phyloP scores from a whole-genome alignment of 352 stramenopile genomes.

The Blastocystis sp. region DNA sequence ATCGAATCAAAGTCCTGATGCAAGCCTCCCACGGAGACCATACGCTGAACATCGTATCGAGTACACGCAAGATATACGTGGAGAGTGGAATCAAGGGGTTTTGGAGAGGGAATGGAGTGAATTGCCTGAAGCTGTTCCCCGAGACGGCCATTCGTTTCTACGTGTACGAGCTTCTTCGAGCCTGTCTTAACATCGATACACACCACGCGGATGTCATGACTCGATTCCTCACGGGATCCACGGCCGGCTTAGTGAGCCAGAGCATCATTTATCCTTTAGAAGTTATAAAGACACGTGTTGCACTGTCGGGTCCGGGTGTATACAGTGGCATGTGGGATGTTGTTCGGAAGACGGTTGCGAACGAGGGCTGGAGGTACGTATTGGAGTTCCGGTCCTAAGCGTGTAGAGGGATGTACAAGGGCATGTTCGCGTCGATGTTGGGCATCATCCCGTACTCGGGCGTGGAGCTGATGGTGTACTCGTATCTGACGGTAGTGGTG shows the following conservation, averaged over 20 bases:
- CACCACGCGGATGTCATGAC: constrained; percentile 36
- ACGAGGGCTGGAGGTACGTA: constrained; percentile 69
- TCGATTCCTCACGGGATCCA: constrained; percentile 66
- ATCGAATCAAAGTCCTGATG: constrained; percentile 76
- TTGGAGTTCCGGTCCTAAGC: not conserved
- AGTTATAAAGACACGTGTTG: constrained; percentile 76
- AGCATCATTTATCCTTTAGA: constrained; percentile 76
- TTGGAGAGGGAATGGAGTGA: constrained; percentile 76
- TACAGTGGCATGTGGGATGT: constrained; percentile 76
- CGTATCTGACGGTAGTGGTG: constrained; percentile 73
- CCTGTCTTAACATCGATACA: constrained; percentile 66
- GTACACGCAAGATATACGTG: constrained; percentile 73
- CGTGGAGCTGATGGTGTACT: constrained; percentile 76
- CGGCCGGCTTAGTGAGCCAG: constrained; percentile 74
- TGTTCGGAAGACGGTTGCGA: constrained; percentile 67
- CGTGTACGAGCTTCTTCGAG: constrained; percentile 74
- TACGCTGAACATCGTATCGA: constrained; percentile 11
- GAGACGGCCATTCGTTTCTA: constrained; percentile 76
- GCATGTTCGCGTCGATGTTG: constrained; percentile 74
- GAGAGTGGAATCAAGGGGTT: constrained; percentile 75
- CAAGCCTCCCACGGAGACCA: constrained; percentile 61
- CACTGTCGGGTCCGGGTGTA: constrained; percentile 72
- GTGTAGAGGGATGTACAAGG: constrained; percentile 75
- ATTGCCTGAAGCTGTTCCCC: constrained; percentile 77
- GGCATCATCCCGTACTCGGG: constrained; percentile 76